phyloP scores from a whole-genome alignment of 208 protist genomes.

The Leishmania tropica region DNA sequence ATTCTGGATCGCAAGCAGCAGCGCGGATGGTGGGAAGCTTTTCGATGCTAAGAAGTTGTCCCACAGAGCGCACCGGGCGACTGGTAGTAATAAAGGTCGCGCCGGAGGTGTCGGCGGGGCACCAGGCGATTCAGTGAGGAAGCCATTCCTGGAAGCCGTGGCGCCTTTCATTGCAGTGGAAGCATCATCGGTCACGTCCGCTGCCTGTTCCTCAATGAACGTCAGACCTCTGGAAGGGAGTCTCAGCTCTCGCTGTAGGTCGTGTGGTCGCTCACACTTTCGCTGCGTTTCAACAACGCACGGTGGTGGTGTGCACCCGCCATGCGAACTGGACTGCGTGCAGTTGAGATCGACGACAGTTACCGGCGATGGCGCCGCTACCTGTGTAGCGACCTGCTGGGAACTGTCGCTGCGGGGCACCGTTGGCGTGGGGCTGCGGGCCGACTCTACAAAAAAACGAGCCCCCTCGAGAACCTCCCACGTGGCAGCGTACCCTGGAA shows the following conservation, averaged over 20 bases:
- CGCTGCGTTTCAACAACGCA: slow-evolving; percentile 24
- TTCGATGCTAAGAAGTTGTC: slow-evolving; percentile 16
- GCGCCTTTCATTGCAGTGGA: neutral
- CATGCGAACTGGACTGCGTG: neutral
- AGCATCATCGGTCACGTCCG: neutral
- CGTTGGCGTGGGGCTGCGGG: slow-evolving; percentile 39
- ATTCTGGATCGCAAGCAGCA: slow-evolving; percentile 17
- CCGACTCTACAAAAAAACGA: slow-evolving; percentile 22
- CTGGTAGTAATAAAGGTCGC: slow-evolving; percentile 4
- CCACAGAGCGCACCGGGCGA: slow-evolving; percentile 21
- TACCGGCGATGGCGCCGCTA: neutral
- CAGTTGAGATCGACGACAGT: neutral
- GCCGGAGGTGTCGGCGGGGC: neutral
- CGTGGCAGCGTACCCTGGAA: slow-evolving; percentile 30
- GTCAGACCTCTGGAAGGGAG: slow-evolving; percentile 14
- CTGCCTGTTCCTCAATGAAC: slow-evolving; percentile 15
- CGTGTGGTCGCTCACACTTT: slow-evolving; percentile 23
- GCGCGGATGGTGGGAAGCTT: neutral
- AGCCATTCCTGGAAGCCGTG: slow-evolving; percentile 4
- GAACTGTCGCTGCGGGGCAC: slow-evolving; percentile 24
- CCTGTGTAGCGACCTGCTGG: neutral
- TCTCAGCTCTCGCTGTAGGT: neutral
- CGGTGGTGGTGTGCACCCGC: slow-evolving; percentile 18
- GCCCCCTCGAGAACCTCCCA: slow-evolving; percentile 39
- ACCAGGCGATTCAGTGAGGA: neutral